phyloP scores from a whole-genome alignment of 306 rosid genomes.

The Lathyrus sativus region DNA sequence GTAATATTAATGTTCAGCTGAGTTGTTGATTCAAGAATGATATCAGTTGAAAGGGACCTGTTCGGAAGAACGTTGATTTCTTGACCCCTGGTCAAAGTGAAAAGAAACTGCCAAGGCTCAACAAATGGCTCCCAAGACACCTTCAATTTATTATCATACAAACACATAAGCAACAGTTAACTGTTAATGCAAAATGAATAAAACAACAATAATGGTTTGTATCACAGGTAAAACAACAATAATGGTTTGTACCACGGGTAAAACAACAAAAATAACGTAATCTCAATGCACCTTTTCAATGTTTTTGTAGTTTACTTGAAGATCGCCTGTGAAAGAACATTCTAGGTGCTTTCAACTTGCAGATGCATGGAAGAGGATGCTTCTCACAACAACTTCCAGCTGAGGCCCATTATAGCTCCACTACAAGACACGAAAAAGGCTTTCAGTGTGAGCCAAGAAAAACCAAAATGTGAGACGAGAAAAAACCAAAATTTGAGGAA shows the following conservation, averaged over 20 bases:
- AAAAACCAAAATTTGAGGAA: conserved; percentile 7
- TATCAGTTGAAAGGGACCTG: conserved; percentile 65
- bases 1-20: conserved; percentile 81
- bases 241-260: too few relatives aligned
- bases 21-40: conserved; percentile 58
- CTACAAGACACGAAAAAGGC: conserved; percentile 46
- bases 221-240: background rate
- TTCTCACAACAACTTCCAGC: conserved; percentile 69
- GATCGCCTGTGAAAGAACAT: conserved; percentile 54
- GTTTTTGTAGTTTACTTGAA: conserved; percentile 79
- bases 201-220: background rate
- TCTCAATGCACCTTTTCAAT: conserved; percentile 69
- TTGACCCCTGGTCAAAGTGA: conserved; percentile 58
- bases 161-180: conserved; percentile 36
- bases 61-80: conserved; percentile 62
- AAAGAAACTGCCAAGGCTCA: conserved; percentile 87
- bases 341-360: conserved; percentile 53
- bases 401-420: conserved; percentile 89
- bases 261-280: background rate
- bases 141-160: conserved; percentile 50
- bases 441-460: conserved; percentile 11
- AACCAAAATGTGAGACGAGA: background rate
- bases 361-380: conserved; percentile 55
- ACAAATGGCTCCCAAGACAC: conserved; percentile 93
- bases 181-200: background rate